A percentile compares a stretch with the other conserved stretches of the same genome.
phyloP scores from a whole-genome alignment of 2,329 filamentous ascomycete genomes.

The Colletotrichum destructivum region DNA sequence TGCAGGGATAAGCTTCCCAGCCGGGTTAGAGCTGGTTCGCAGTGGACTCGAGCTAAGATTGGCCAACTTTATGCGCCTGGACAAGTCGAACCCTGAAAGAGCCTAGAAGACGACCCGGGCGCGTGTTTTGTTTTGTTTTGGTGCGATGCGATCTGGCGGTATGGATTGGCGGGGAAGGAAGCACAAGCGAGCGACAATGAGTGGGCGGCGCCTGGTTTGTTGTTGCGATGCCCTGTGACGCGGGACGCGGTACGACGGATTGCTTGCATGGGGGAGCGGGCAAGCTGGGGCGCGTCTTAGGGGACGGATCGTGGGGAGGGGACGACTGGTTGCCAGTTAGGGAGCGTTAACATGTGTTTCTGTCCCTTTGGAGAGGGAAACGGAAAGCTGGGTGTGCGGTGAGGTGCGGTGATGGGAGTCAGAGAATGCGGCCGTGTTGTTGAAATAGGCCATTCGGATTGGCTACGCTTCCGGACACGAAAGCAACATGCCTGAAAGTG shows the following conservation, averaged over 20 bases:
- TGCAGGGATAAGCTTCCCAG: constrained; percentile 29
- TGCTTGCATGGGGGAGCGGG: constrained; percentile 26
- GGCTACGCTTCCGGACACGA: constrained; percentile 15
- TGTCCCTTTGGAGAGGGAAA: background rate
- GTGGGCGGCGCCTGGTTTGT: constrained; percentile 22
- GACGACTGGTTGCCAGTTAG: background rate
- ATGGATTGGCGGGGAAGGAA: constrained; percentile 35
- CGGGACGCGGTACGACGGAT: constrained; percentile 15
- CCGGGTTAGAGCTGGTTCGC: constrained; percentile 13
- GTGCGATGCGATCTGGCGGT: constrained; percentile 29
- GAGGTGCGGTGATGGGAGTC: background rate
- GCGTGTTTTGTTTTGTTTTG: constrained; percentile 31
- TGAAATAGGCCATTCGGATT: constrained; percentile 30
- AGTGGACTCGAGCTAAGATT: constrained; percentile 34
- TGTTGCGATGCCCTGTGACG: constrained; percentile 19
- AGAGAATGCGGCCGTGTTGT: constrained; percentile 33
- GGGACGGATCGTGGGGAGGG: constrained; percentile 5
- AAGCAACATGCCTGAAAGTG: constrained; percentile 5
- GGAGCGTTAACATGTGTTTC: no score
- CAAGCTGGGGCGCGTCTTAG: constrained; percentile 22
- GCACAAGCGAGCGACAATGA: constrained; percentile 21
- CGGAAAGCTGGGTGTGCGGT: background rate
- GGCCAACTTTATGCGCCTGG: constrained; percentile 37
- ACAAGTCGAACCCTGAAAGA: constrained; percentile 13
- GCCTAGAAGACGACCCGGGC: background rate